Evolutionary conservation across 129 eudicot species (phyloP).

Genomic region (Daucus carota): DNA sequence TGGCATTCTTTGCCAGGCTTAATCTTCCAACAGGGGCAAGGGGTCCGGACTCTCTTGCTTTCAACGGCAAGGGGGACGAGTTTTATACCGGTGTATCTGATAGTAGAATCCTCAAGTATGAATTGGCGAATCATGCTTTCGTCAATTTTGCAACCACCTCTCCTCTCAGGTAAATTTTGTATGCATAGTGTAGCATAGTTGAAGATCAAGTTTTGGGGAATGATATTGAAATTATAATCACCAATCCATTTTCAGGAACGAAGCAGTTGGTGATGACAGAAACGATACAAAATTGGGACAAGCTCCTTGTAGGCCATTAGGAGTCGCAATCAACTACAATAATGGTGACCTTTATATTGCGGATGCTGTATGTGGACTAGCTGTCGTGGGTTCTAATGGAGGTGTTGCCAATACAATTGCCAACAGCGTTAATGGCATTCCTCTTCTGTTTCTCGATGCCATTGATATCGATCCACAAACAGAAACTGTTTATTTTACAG

Average conservation of each 20-base stretch:
- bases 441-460: not conserved
- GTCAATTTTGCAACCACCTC: slow-evolving; percentile 4
- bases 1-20: not conserved
- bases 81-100: not conserved
- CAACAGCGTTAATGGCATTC: not conserved
- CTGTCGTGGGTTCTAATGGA: not conserved
- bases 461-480: not conserved
- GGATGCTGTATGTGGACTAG: not conserved
- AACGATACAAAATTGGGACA: not conserved
- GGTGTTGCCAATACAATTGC: not conserved
- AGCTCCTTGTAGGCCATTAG: not conserved
- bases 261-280: not conserved
- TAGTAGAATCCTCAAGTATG: not conserved
- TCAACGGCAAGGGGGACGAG: not conserved
- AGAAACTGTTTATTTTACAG: not conserved
- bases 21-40: not conserved
- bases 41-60: slow-evolving; percentile 5
- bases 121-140: slow-evolving; percentile 1
- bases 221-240: not conserved
- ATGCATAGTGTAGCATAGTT: not conserved
- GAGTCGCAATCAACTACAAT: not conserved
- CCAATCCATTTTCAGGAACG: not conserved
- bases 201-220: not conserved
- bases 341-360: not conserved
- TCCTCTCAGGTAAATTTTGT: not conserved